A percentile compares a stretch with the other conserved stretches of the same genome.
phyloP scores from a whole-genome alignment of 2,329 filamentous ascomycete genomes.

The Pyricularia grisea region DNA sequence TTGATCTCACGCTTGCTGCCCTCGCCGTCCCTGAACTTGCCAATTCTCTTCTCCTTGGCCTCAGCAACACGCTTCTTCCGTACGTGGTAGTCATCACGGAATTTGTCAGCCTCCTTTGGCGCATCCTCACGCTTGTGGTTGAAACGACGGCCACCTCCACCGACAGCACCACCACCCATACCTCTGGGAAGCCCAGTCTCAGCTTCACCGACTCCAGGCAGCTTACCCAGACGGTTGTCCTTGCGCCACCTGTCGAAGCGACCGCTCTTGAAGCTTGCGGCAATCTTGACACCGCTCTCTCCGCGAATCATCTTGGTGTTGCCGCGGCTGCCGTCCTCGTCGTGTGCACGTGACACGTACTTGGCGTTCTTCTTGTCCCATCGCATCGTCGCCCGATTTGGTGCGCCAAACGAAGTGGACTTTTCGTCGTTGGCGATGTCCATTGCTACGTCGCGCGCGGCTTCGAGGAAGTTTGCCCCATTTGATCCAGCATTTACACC shows the following conservation, averaged over 20 bases:
- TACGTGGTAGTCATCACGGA: slow-evolving; percentile 79
- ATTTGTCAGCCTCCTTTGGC: slow-evolving; percentile 90
- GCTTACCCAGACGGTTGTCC: slow-evolving; percentile 66
- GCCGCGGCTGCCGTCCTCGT: slow-evolving; percentile 79
- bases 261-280: slow-evolving; percentile 84
- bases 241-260: slow-evolving; percentile 91
- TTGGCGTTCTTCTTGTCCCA: slow-evolving; percentile 98
- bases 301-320: slow-evolving; percentile 64
- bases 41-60: slow-evolving; percentile 75
- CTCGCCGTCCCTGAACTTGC: slow-evolving; percentile 61
- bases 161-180: slow-evolving; percentile 13
- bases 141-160: slow-evolving; percentile 48
- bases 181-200: slow-evolving; percentile 37
- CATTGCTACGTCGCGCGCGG: slow-evolving; percentile 82
- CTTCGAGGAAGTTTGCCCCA: slow-evolving; percentile 71
- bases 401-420: slow-evolving; percentile 67
- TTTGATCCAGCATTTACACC: slow-evolving; percentile 79
- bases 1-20: slow-evolving; percentile 72
- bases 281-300: slow-evolving; percentile 92
- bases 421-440: slow-evolving; percentile 86
- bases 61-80: slow-evolving; percentile 85
- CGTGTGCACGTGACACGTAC: slow-evolving; percentile 85
- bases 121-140: slow-evolving; percentile 82
- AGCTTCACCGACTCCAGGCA: slow-evolving; percentile 75
- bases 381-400: slow-evolving; percentile 61